A percentile compares a stretch with the other conserved stretches of the same genome.
Evolutionary conservation across 306 rosid genomes (phyloP).

Genomic region (Fagus crenata): DNA sequence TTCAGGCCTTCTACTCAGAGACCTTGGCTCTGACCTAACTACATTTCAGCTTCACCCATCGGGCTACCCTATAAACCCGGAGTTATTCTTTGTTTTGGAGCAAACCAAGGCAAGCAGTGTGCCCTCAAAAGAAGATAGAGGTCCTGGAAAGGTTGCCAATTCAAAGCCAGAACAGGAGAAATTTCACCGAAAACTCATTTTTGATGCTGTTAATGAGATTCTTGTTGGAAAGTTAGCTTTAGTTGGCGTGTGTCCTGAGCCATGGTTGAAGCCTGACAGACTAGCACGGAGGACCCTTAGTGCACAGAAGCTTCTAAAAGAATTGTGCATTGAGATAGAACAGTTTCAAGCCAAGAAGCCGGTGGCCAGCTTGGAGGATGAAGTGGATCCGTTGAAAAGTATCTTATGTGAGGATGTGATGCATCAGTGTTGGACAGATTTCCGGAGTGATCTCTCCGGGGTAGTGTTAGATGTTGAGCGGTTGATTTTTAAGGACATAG

Average conservation of each 20-base stretch:
- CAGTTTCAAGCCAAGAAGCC: slow-evolving; percentile 57
- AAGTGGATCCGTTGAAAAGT: slow-evolving; percentile 53
- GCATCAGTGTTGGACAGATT: slow-evolving; percentile 58
- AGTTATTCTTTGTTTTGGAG: slow-evolving; percentile 80
- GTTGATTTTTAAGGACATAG: slow-evolving; percentile 73
- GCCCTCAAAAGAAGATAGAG: slow-evolving; percentile 51
- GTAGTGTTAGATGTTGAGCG: slow-evolving; percentile 73
- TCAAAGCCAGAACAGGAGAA: slow-evolving; percentile 46
- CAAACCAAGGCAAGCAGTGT: slow-evolving; percentile 76
- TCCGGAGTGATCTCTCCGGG: slow-evolving; percentile 55
- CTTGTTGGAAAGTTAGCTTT: slow-evolving; percentile 51
- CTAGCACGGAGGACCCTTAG: slow-evolving; percentile 56
- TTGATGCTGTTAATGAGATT: slow-evolving; percentile 82
- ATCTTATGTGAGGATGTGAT: slow-evolving; percentile 61
- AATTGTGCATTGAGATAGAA: slow-evolving; percentile 67
- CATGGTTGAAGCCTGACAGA: slow-evolving; percentile 56
- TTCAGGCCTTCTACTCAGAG: slow-evolving; percentile 78
- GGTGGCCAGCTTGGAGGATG: slow-evolving; percentile 43
- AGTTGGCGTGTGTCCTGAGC: slow-evolving; percentile 42
- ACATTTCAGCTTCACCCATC: slow-evolving; percentile 78
- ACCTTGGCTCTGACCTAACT: slow-evolving; percentile 61
- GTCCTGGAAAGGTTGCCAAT: slow-evolving; percentile 34
- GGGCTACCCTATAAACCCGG: slow-evolving; percentile 81
- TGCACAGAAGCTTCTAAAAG: slow-evolving; percentile 84
- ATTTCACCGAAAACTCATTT: slow-evolving; percentile 69